Percentiles rank a stretch among this genome's conserved stretches.
These are phyloP conservation scores for Sinapis alba DNA, from an alignment of 441 rosid genomes.

Conservation along the genomic window DNA sequence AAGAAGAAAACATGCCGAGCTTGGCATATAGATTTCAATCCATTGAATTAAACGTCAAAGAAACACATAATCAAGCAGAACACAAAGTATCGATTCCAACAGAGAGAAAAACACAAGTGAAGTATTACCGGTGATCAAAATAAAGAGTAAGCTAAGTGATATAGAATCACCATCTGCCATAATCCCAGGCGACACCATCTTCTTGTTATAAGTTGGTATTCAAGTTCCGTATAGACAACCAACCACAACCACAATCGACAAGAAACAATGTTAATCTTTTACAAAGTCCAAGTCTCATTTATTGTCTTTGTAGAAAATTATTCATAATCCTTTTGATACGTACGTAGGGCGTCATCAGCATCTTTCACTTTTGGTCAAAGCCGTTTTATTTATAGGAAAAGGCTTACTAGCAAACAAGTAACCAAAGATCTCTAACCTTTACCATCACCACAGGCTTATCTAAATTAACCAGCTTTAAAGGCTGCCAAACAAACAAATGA, in stretches of 20 bases:
- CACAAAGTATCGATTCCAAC: not conserved
- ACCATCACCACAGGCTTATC: not conserved
- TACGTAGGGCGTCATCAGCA: not conserved
- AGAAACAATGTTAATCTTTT: not conserved
- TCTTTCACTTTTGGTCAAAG: not conserved
- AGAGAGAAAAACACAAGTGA: not conserved
- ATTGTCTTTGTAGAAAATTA: not conserved
- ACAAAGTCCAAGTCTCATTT: not conserved
- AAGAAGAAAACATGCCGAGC: not conserved
- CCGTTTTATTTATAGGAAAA: not conserved
- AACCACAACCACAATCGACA: not conserved
- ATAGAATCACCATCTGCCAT: not conserved
- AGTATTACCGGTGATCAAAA: not conserved
- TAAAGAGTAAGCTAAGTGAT: not conserved
- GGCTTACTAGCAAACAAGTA: not conserved
- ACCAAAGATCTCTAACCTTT: not conserved
- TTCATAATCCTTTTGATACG: not conserved
- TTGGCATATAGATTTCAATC: not conserved
- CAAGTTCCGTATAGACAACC: not conserved
- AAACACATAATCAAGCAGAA: not conserved
- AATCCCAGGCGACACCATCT: not conserved
- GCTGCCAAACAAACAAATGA: constrained; percentile 51
- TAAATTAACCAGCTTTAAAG: too few relatives aligned
- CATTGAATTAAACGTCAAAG: not conserved
- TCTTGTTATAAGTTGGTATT: not conserved